phyloP scores from a whole-genome alignment of 495 filamentous ascomycete genomes.

The Recurvomyces mirabilis region DNA sequence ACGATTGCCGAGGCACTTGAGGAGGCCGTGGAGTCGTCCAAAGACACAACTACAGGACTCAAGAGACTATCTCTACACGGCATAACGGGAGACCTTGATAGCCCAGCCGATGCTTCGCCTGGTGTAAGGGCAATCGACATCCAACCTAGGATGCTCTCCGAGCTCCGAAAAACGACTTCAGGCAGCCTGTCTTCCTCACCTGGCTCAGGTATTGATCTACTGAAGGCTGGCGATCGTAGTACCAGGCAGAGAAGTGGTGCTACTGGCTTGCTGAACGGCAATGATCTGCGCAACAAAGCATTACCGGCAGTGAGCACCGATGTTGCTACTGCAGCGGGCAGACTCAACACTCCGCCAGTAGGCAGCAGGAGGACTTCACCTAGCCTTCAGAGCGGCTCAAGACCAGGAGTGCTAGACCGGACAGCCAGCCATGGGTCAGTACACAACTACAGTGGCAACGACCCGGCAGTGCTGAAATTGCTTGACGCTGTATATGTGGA shows the following conservation, averaged over 20 bases:
- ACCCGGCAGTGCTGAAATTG: slow-evolving; percentile 75
- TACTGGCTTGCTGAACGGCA: slow-evolving; percentile 68
- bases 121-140: slow-evolving; percentile 1
- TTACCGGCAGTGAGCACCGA: slow-evolving; percentile 40
- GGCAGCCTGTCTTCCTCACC: slow-evolving; percentile 20
- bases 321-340: slow-evolving; percentile 15
- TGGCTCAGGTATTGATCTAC: slow-evolving; percentile 16
- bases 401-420: not conserved
- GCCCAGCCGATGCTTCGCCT: not conserved
- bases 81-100: not conserved
- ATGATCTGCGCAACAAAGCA: slow-evolving; percentile 62
- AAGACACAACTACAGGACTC: not conserved
- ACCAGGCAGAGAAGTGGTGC: slow-evolving; percentile 61
- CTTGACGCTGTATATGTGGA: slow-evolving; percentile 82
- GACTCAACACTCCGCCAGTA: slow-evolving; percentile 7
- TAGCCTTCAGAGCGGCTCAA: not conserved
- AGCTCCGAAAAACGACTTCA: slow-evolving; percentile 8
- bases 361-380: slow-evolving; percentile 13
- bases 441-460: slow-evolving; percentile 62
- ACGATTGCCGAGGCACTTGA: slow-evolving; percentile 74
- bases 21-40: slow-evolving; percentile 61
- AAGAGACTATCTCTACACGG: slow-evolving; percentile 5
- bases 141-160: slow-evolving; percentile 8
- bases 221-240: slow-evolving; percentile 10
- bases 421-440: slow-evolving; percentile 23